phyloP scores from a whole-genome alignment of 306 rosid species.

The Abrus pulchellus region DNA sequence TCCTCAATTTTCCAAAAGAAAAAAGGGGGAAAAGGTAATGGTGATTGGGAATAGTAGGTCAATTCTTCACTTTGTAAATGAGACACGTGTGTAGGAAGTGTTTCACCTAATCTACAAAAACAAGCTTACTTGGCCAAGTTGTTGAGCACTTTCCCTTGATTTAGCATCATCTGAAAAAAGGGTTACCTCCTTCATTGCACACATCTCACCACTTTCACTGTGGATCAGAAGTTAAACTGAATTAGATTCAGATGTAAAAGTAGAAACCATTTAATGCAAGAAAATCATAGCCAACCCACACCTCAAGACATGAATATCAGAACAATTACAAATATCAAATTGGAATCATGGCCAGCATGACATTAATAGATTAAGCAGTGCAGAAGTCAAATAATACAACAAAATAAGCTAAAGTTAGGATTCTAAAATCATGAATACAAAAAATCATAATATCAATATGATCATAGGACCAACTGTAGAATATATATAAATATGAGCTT shows the following conservation, averaged over 20 bases:
- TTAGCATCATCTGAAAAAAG: conserved; percentile 83
- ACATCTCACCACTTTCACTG: conserved; percentile 92
- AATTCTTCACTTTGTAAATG: conserved; percentile 4
- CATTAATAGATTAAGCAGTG: neutral
- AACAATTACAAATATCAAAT: neutral
- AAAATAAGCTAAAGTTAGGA: neutral
- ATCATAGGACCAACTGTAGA: conserved; percentile 3
- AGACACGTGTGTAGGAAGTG: neutral
- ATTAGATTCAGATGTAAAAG: conserved; percentile 51
- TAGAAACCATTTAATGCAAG: conserved; percentile 5
- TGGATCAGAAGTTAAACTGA: conserved; percentile 42
- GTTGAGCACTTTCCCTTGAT: conserved; percentile 83
- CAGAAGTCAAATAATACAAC: conserved; percentile 2
- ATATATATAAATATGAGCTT: conserved; percentile 37
- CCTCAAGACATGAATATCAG: conserved; percentile 9
- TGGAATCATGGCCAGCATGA: neutral
- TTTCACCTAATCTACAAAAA: conserved; percentile 14
- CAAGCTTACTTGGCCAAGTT: conserved; percentile 73
- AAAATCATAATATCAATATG: conserved; percentile 2
- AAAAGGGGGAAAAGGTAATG: neutral
- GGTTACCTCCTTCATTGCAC: conserved; percentile 94
- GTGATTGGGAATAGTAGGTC: neutral
- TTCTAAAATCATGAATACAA: conserved; percentile 7
- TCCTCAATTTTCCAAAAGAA: neutral
- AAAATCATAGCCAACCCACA: neutral